Percentiles rank a stretch among this genome's conserved stretches.
phyloP scores from a whole-genome alignment of 371 early-diverging fungal species.

The Cokeromyces recurvatus region DNA sequence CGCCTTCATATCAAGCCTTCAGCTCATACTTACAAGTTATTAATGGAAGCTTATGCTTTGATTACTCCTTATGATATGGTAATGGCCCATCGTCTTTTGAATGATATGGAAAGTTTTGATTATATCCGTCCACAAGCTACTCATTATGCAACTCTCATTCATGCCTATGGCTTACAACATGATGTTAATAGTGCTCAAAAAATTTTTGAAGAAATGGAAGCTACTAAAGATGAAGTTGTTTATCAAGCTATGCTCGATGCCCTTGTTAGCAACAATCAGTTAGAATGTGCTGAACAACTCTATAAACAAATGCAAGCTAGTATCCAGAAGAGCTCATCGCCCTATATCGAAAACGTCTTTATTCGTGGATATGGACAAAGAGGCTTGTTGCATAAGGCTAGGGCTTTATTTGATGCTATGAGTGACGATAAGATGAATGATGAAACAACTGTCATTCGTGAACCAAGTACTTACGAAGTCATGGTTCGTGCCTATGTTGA shows the following conservation, averaged over 20 bases:
- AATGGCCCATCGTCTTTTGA: slow-evolving; percentile 50
- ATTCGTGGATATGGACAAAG: slow-evolving; percentile 61
- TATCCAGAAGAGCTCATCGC: slow-evolving; percentile 34
- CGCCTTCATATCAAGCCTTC: slow-evolving; percentile 50
- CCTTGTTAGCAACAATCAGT: slow-evolving; percentile 39
- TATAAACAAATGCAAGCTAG: slow-evolving; percentile 7
- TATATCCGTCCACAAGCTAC: slow-evolving; percentile 46
- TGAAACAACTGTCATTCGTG: slow-evolving; percentile 37
- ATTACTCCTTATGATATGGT: slow-evolving; percentile 62
- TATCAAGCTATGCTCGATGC: slow-evolving; percentile 61
- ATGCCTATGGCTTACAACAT: slow-evolving; percentile 56
- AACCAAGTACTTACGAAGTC: slow-evolving; percentile 63
- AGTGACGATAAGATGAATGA: slow-evolving; percentile 31
- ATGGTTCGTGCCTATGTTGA: slow-evolving; percentile 57
- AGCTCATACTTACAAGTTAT: slow-evolving; percentile 55
- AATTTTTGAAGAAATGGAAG: slow-evolving; percentile 31
- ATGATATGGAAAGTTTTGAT: slow-evolving; percentile 44
- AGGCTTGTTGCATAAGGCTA: slow-evolving; percentile 40
- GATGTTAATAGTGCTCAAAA: slow-evolving; percentile 47
- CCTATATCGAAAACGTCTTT: slow-evolving; percentile 62
- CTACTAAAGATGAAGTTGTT: slow-evolving; percentile 48
- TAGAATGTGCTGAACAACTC: slow-evolving; percentile 42
- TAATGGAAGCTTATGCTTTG: slow-evolving; percentile 58
- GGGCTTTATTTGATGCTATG: slow-evolving; percentile 50
- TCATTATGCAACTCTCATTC: slow-evolving; percentile 58